Evolutionary conservation across 2,329 filamentous ascomycete species (phyloP).

Genomic region (Cercospora nicotianae): DNA sequence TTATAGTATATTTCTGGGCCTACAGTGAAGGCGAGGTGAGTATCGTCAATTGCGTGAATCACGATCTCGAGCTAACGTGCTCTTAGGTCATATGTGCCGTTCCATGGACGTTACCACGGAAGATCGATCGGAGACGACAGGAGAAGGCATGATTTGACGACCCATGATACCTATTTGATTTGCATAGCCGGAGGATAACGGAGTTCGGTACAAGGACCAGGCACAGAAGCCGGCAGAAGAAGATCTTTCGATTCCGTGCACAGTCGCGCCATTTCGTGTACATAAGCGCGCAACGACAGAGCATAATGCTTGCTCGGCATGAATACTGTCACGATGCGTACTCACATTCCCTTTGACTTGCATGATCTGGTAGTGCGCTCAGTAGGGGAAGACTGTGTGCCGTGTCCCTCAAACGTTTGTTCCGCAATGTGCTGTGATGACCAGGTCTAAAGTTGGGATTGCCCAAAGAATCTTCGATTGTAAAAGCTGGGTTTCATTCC

Average conservation of each 20-base stretch:
- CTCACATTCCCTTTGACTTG: not conserved
- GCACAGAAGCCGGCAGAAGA: not conserved
- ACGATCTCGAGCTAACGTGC: slow-evolving; percentile 10
- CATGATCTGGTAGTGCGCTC: not conserved
- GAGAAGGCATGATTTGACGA: slow-evolving; percentile 31
- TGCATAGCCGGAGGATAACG: slow-evolving; percentile 25
- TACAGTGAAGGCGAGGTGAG: slow-evolving; percentile 95
- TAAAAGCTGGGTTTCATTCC: not conserved
- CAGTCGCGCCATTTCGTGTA: slow-evolving; percentile 1
- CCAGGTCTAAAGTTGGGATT: not conserved
- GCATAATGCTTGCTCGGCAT: slow-evolving; percentile 6
- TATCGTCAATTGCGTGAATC: not conserved
- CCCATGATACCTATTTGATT: slow-evolving; percentile 25
- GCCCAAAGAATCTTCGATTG: not conserved
- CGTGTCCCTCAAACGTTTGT: not conserved
- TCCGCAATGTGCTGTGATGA: not conserved
- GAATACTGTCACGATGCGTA: not conserved
- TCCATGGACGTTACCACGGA: slow-evolving; percentile 53
- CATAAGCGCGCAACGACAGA: slow-evolving; percentile 2
- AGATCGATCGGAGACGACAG: slow-evolving; percentile 32
- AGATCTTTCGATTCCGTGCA: not conserved
- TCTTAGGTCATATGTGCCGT: slow-evolving; percentile 50
- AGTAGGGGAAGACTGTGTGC: not conserved
- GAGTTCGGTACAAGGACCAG: not conserved
- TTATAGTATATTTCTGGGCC: slow-evolving; percentile 91